phyloP scores from a whole-genome alignment of 345 rosid species.

The Brassica cretica region DNA sequence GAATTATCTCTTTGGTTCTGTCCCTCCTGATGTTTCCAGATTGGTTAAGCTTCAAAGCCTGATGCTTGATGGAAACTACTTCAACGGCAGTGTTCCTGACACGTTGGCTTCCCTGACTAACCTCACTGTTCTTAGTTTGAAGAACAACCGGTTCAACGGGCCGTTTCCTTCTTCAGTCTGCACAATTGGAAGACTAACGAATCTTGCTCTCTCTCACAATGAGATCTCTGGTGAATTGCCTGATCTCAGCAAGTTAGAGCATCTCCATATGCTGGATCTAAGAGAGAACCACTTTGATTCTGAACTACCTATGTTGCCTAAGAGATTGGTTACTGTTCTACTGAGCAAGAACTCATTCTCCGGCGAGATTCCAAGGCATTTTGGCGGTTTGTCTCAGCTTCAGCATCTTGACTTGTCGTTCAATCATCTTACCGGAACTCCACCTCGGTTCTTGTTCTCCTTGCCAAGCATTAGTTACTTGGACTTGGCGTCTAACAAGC shows the following conservation, averaged over 20 bases:
- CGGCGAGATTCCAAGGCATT: constrained; percentile 61
- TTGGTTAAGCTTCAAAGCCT: constrained; percentile 68
- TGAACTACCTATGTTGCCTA: constrained; percentile 68
- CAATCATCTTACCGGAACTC: constrained; percentile 75
- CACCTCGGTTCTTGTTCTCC: constrained; percentile 66
- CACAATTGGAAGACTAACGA: constrained; percentile 58
- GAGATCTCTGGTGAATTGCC: constrained; percentile 75
- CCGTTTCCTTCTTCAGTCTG: constrained; percentile 69
- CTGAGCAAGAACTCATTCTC: constrained; percentile 78
- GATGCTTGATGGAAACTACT: constrained; percentile 67
- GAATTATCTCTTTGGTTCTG: constrained; percentile 70
- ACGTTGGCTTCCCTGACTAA: constrained; percentile 59
- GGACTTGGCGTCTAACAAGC: constrained; percentile 77
- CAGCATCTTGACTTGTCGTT: constrained; percentile 90
- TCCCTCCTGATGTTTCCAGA: constrained; percentile 78
- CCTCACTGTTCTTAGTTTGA: constrained; percentile 65
- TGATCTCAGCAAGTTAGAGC: constrained; percentile 62
- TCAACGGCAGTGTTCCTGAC: constrained; percentile 73
- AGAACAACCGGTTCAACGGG: constrained; percentile 67
- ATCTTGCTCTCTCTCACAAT: constrained; percentile 76
- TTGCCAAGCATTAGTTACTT: constrained; percentile 78
- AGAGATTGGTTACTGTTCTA: constrained; percentile 66
- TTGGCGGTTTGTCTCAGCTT: constrained; percentile 62
- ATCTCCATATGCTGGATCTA: constrained; percentile 75
- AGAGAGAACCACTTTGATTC: constrained; percentile 84